phyloP scores from a whole-genome alignment of 495 filamentous ascomycete species.

The Evernia prunastri region DNA sequence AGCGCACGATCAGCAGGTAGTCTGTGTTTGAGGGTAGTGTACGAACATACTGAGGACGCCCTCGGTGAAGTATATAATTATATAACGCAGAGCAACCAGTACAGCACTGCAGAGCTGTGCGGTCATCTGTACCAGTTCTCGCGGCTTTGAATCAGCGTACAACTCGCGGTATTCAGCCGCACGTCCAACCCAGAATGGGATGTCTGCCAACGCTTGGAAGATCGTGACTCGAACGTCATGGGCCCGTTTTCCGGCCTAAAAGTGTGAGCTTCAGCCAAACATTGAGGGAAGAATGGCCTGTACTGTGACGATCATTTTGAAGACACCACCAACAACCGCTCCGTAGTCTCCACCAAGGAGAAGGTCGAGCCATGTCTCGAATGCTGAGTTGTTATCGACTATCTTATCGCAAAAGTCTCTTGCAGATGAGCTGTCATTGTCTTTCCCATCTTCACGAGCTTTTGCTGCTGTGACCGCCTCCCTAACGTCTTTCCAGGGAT shows the following conservation, averaged over 20 bases:
- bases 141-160: not conserved
- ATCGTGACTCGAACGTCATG: conserved; percentile 9
- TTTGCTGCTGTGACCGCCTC: conserved; percentile 1
- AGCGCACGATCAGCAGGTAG: not conserved
- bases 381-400: not conserved
- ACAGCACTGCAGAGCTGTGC: conserved; percentile 7
- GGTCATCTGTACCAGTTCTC: not conserved
- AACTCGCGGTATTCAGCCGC: not conserved
- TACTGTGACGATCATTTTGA: conserved; percentile 11
- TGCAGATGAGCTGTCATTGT: not conserved
- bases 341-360: conserved; percentile 13
- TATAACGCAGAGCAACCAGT: conserved; percentile 2
- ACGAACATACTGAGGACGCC: not conserved
- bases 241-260: not conserved
- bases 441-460: not conserved
- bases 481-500: not conserved
- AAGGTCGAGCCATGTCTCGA: conserved; percentile 12
- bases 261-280: not conserved
- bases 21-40: not conserved
- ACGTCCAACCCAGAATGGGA: conserved; percentile 4
- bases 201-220: conserved; percentile 13
- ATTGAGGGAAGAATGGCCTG: too few relatives aligned
- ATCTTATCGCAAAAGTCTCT: not conserved
- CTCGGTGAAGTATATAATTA: not conserved
- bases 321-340: conserved; percentile 13